Conservation (phyloP, 257 asterid genomes). For the Salvia miltiorrhiza region DNA sequence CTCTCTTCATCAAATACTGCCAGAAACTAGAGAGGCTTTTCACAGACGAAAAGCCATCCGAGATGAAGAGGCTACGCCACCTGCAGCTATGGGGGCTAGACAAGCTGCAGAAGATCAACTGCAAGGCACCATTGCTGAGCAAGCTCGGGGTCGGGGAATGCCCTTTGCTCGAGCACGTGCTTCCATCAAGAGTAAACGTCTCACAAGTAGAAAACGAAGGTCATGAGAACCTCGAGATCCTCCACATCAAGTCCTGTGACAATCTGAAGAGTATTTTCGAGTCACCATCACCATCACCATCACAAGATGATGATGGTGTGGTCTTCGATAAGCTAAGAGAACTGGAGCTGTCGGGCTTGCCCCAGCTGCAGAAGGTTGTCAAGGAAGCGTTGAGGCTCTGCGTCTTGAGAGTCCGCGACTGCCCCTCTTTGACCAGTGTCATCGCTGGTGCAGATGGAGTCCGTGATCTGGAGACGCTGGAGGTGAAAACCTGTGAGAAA, state of each 20-base stretch:
- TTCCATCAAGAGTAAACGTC: neutral
- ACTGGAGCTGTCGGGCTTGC: slow-evolving; percentile 23
- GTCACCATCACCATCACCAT: neutral
- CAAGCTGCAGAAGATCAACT: neutral
- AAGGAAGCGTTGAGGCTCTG: neutral
- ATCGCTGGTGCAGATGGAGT: neutral
- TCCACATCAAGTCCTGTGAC: slow-evolving; percentile 20
- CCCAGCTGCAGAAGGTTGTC: slow-evolving; percentile 1
- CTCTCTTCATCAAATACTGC: slow-evolving; percentile 36
- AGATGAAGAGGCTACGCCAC: slow-evolving; percentile 15
- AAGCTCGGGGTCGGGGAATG: slow-evolving; percentile 38
- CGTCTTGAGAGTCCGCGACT: slow-evolving; percentile 15
- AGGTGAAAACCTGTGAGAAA: slow-evolving; percentile 26
- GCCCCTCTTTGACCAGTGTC: slow-evolving; percentile 16
- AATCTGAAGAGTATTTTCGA: neutral
- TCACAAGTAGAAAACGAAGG: neutral
- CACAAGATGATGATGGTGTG: neutral
- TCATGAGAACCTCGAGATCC: neutral
- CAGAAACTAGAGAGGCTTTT: slow-evolving; percentile 17
- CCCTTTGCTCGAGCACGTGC: slow-evolving; percentile 23
- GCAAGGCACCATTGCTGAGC: slow-evolving; percentile 6
- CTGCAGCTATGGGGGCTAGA: slow-evolving; percentile 39
- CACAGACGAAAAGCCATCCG: slow-evolving; percentile 14
- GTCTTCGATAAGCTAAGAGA: neutral
- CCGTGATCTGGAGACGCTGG: slow-evolving; percentile 8